Percentiles rank a stretch among this genome's conserved stretches.
phyloP scores from a whole-genome alignment of 73 alveolate genomes.

The Paramecium sonneborni region DNA sequence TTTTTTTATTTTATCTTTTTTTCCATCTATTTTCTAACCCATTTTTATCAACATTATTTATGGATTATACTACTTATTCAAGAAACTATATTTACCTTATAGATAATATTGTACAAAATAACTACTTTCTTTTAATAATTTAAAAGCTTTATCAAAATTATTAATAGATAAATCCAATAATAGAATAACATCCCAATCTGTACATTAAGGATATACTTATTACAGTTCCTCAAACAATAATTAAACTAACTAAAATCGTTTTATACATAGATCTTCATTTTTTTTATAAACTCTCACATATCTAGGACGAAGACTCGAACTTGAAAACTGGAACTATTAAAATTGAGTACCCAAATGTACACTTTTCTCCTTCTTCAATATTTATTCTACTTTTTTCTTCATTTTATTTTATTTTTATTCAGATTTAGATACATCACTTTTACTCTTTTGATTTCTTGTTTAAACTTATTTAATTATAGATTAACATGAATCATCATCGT shows the following conservation, averaged over 20 bases:
- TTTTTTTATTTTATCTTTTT: neutral
- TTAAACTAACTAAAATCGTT: neutral
- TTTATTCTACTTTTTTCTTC: neutral
- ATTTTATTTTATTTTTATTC: neutral
- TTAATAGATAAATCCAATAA: neutral
- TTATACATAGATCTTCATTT: neutral
- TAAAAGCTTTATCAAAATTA: neutral
- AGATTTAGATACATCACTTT: neutral
- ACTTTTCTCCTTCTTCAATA: neutral
- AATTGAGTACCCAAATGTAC: neutral
- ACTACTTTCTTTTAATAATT: slow-evolving; percentile 31
- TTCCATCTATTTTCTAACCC: neutral
- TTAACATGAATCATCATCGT: neutral
- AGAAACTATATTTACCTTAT: neutral
- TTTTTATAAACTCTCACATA: neutral
- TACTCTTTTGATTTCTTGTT: neutral
- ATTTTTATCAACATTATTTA: neutral
- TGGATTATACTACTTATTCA: neutral
- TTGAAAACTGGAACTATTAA: neutral
- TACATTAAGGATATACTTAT: slow-evolving; percentile 31
- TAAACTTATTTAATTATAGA: neutral
- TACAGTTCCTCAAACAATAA: neutral
- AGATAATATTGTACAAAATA: neutral
- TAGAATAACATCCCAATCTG: slow-evolving; percentile 10
- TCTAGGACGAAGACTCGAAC: neutral